Conservation (phyloP, 1,139 yeast species). For the Oligophagozyma castellii region DNA sequence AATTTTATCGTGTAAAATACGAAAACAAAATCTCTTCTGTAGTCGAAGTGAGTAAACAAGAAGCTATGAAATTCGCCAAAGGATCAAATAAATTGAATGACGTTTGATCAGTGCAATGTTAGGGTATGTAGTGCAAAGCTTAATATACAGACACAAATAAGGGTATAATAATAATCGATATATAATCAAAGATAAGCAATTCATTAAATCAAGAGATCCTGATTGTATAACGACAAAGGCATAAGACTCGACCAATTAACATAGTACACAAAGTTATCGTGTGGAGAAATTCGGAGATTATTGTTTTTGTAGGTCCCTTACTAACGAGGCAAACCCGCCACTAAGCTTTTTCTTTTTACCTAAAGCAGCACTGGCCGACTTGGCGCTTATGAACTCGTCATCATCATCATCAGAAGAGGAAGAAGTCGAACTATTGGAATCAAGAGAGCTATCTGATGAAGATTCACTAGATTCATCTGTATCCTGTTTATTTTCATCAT, state of each 20-base stretch:
- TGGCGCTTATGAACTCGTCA: constrained; percentile 28
- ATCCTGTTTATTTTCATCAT: constrained; percentile 6
- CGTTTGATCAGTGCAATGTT: no score
- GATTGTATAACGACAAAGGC: no score
- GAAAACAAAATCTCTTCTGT: constrained; percentile 74
- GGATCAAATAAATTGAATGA: constrained; percentile 28
- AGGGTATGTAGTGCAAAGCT: no score
- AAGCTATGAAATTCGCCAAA: constrained; percentile 72
- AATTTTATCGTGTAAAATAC: constrained; percentile 77
- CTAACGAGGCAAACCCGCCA: constrained; percentile 39
- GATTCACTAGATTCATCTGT: constrained; percentile 12
- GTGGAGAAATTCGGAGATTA: no score
- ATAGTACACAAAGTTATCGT: no score
- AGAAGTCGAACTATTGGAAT: constrained; percentile 11
- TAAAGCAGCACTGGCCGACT: constrained; percentile 28
- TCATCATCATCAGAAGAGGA: constrained; percentile 13
- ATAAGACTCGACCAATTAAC: no score
- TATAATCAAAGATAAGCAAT: no score
- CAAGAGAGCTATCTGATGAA: constrained; percentile 18
- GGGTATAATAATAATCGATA: no score
- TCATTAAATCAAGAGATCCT: no score
- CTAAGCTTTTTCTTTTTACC: constrained; percentile 28
- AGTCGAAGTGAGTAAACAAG: constrained; percentile 51
- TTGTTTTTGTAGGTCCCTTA: constrained; percentile 35
- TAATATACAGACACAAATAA: no score